phyloP scores from a whole-genome alignment of 768 basidiomycete species.

The Tulasnella sp. region DNA sequence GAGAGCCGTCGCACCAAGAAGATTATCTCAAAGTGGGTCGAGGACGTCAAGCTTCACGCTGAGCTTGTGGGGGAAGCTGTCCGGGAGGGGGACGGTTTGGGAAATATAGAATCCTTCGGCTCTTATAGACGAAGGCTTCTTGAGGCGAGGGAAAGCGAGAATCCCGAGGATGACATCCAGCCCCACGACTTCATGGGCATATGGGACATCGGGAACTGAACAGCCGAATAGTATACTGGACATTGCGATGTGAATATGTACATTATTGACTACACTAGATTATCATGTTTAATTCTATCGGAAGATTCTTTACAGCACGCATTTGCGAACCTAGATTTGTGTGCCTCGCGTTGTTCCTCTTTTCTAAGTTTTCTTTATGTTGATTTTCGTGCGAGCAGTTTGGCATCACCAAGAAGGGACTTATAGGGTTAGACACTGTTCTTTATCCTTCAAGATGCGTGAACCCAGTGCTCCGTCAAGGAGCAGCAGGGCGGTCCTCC shows the following conservation, averaged over 20 bases:
- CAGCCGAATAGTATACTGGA: too few relatives aligned
- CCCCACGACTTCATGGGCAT: background rate
- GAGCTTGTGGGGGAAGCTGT: background rate
- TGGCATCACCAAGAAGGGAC: background rate
- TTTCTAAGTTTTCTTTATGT: too few relatives aligned
- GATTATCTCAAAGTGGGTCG: background rate
- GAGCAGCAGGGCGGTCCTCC: background rate
- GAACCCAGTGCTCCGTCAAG: too few relatives aligned
- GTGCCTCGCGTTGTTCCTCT: too few relatives aligned
- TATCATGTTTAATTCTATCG: too few relatives aligned
- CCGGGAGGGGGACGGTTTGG: background rate
- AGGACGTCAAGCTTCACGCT: background rate
- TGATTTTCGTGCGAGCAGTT: background rate
- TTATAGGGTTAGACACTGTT: background rate
- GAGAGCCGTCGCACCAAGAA: background rate
- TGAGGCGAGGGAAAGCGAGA: background rate
- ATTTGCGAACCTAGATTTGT: too few relatives aligned
- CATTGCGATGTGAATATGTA: too few relatives aligned
- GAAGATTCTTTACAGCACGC: too few relatives aligned
- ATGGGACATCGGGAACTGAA: background rate
- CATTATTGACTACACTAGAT: too few relatives aligned
- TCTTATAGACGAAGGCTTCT: background rate
- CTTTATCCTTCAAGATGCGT: background rate
- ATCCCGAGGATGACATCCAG: background rate
- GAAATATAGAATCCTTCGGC: background rate